phyloP scores from a whole-genome alignment of 306 rosid genomes.

The Malus fusca region DNA sequence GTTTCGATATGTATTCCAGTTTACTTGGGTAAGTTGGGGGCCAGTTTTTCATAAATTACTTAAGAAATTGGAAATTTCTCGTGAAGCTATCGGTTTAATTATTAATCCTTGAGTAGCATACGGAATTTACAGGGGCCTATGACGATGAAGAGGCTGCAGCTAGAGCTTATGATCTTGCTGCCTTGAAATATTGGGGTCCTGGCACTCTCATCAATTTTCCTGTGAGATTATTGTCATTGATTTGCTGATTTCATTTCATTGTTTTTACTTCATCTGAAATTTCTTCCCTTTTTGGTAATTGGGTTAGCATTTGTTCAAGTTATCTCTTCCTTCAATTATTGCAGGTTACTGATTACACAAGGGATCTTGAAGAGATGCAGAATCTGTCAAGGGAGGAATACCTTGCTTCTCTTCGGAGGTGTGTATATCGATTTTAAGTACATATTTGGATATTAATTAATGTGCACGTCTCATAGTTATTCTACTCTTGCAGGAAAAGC shows the following conservation, averaged over 20 bases:
- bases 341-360: conserved; percentile 92
- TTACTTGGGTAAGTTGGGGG: conserved; percentile 75
- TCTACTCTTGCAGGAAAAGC: conserved; percentile 74
- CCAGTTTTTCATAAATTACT: neutral
- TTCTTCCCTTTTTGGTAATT: neutral
- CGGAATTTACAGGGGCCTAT: conserved; percentile 61
- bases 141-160: conserved; percentile 99
- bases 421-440: conserved; percentile 8
- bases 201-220: conserved; percentile 97
- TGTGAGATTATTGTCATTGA: conserved; percentile 38
- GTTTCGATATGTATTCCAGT: conserved; percentile 49
- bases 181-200: conserved; percentile 98
- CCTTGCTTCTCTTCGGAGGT: conserved; percentile 89
- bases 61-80: neutral
- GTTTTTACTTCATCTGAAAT: neutral
- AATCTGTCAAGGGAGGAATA: conserved; percentile 89
- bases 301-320: neutral
- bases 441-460: conserved; percentile 21
- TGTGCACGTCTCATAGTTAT: conserved; percentile 30
- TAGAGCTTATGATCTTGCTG: conserved; percentile 98
- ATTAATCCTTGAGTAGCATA: conserved; percentile 7
- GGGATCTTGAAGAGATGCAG: conserved; percentile 99
- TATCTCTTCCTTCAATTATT: conserved; percentile 3
- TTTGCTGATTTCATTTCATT: neutral
- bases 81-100: neutral